A percentile compares a stretch with the other conserved stretches of the same genome.
Conservation (phyloP, 1,284 basidiomycete genomes). For the Ceratorhiza oryzae-sativae region DNA sequence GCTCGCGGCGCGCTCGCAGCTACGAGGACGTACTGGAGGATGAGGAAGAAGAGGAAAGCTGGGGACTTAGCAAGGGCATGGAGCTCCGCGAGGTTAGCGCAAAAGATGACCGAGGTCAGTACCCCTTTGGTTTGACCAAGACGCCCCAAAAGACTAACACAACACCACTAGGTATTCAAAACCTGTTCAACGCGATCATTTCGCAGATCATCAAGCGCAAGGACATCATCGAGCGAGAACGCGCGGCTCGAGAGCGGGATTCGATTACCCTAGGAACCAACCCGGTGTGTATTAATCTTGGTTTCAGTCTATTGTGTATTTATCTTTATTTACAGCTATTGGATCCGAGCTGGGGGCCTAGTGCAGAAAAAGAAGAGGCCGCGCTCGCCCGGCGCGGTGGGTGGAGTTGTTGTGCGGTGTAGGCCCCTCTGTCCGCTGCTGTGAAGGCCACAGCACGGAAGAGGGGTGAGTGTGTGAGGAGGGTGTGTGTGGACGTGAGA, state of each 20-base stretch:
- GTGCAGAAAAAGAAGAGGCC: slow-evolving; percentile 32
- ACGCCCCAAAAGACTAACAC: slow-evolving; percentile 30
- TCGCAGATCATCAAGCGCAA: slow-evolving; percentile 76
- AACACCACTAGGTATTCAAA: slow-evolving; percentile 66
- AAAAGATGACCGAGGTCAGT: slow-evolving; percentile 78
- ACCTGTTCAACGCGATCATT: slow-evolving; percentile 78
- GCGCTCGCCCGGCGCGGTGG: not conserved
- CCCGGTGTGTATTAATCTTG: slow-evolving; percentile 1
- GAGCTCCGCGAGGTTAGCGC: slow-evolving; percentile 85
- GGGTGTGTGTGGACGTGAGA: slow-evolving; percentile 24
- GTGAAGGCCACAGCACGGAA: slow-evolving; percentile 24
- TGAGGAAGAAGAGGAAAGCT: slow-evolving; percentile 60
- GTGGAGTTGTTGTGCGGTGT: slow-evolving; percentile 29
- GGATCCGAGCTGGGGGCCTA: slow-evolving; percentile 23
- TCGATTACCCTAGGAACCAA: slow-evolving; percentile 67
- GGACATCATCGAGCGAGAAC: slow-evolving; percentile 78
- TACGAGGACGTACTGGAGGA: slow-evolving; percentile 57
- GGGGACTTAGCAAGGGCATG: slow-evolving; percentile 80
- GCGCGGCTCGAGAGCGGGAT: slow-evolving; percentile 76
- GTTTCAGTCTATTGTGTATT: not conserved
- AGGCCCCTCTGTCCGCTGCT: slow-evolving; percentile 34
- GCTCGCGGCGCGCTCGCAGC: slow-evolving; percentile 15
- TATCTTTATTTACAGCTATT: slow-evolving; percentile 14
- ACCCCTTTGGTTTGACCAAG: too few species aligned
- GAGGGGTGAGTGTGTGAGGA: slow-evolving; percentile 26